Percentiles rank a stretch among this genome's conserved stretches.
These are phyloP conservation scores for Wickerhamomyces sydowiorum DNA, from an alignment of 805 yeast genomes.

Conservation along the genomic window DNA sequence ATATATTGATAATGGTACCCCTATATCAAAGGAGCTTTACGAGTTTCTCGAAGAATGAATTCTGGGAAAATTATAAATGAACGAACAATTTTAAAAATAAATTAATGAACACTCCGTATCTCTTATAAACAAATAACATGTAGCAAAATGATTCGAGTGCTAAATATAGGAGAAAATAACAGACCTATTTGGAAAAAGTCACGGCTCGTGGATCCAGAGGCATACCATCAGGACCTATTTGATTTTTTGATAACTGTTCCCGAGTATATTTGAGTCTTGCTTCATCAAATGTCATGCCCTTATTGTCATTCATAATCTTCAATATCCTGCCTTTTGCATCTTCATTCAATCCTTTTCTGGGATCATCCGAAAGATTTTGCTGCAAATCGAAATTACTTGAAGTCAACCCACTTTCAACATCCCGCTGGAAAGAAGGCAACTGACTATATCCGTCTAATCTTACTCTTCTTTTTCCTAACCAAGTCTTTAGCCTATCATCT, in stretches of 20 bases:
- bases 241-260: slow-evolving; percentile 39
- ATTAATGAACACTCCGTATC: not conserved
- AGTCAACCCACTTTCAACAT: slow-evolving; percentile 50
- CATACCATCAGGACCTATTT: slow-evolving; percentile 58
- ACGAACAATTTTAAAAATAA: not conserved
- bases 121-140: not conserved
- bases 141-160: not conserved
- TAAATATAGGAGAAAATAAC: too few species aligned
- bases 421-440: slow-evolving; percentile 35
- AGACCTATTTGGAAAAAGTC: slow-evolving; percentile 27
- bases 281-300: slow-evolving; percentile 52
- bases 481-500: not conserved
- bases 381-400: slow-evolving; percentile 54
- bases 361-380: slow-evolving; percentile 42
- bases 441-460: slow-evolving; percentile 20
- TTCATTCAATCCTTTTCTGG: slow-evolving; percentile 57
- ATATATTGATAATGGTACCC: slow-evolving; percentile 23
- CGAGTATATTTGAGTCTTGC: slow-evolving; percentile 55
- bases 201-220: slow-evolving; percentile 66
- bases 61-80: not conserved
- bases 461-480: slow-evolving; percentile 10
- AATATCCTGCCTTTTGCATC: slow-evolving; percentile 45
- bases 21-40: slow-evolving; percentile 13
- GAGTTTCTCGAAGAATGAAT: slow-evolving; percentile 9
- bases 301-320: slow-evolving; percentile 44